A percentile compares a stretch with the other conserved stretches of the same genome.
Conservation (phyloP, 257 asterid species). For the Solanum corneliomulleri region DNA sequence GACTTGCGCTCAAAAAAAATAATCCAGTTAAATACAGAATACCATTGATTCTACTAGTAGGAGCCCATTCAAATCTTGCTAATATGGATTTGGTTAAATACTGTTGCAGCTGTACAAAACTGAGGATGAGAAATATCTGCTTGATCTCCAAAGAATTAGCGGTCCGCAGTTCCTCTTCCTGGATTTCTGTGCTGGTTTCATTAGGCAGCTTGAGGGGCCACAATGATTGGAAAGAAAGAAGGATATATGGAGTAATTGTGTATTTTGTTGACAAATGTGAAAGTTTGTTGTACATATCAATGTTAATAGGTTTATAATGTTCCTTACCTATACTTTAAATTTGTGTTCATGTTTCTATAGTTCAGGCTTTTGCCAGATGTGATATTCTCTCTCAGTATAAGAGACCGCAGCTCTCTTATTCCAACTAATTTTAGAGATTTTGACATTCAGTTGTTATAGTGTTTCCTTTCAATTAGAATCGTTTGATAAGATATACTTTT, state of each 20-base stretch:
- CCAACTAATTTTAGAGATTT: neutral
- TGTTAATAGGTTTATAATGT: neutral
- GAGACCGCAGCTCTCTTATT: neutral
- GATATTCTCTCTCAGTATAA: neutral
- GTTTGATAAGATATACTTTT: neutral
- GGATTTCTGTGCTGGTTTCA: slow-evolving; percentile 81
- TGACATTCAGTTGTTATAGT: neutral
- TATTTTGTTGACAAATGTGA: neutral
- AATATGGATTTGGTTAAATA: slow-evolving; percentile 2
- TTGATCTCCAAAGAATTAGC: slow-evolving; percentile 79
- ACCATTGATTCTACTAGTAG: neutral
- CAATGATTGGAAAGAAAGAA: neutral
- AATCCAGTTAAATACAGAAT: neutral
- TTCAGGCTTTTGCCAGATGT: neutral
- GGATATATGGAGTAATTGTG: neutral
- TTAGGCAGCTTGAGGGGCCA: slow-evolving; percentile 47
- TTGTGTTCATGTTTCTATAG: neutral
- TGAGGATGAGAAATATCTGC: slow-evolving; percentile 62
- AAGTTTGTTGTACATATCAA: neutral
- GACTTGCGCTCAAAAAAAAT: neutral
- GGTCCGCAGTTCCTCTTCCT: slow-evolving; percentile 90
- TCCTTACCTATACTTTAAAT: neutral
- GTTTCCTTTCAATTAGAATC: neutral
- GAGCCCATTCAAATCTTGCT: neutral
- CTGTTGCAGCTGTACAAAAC: slow-evolving; percentile 74